Evolutionary conservation across 2,329 filamentous ascomycete species (phyloP).

Genomic region (Fusarium sp.): DNA sequence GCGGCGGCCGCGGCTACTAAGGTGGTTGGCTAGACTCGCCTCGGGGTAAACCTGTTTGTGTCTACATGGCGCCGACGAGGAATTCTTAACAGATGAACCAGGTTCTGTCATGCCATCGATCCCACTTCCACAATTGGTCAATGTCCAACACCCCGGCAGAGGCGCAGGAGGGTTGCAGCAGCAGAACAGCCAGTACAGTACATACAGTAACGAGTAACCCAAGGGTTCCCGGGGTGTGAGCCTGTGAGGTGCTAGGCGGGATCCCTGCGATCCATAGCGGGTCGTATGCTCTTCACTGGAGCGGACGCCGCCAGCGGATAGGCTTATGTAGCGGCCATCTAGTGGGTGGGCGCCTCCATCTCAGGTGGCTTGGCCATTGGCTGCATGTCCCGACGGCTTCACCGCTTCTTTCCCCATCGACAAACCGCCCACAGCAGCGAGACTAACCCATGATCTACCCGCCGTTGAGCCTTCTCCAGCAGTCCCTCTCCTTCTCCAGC

Average conservation of each 20-base stretch:
- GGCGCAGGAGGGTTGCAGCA: constrained; percentile 39
- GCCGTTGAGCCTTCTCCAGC: constrained; percentile 40
- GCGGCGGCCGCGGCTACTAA: constrained; percentile 26
- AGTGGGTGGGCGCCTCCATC: constrained; percentile 36
- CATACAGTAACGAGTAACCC: too few species aligned
- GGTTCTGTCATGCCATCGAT: neutral
- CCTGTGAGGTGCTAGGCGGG: constrained; percentile 17
- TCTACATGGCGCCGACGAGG: neutral
- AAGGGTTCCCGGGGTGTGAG: constrained; percentile 19
- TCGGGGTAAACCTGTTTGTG: constrained; percentile 27
- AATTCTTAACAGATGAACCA: constrained; percentile 15
- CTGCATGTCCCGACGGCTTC: constrained; percentile 48
- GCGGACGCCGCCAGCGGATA: constrained; percentile 41
- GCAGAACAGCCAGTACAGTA: neutral
- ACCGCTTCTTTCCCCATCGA: constrained; percentile 51
- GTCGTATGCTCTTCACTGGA: constrained; percentile 24
- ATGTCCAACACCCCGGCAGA: constrained; percentile 18
- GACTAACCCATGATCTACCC: constrained; percentile 39
- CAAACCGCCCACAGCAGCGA: constrained; percentile 41
- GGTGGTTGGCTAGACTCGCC: constrained; percentile 21
- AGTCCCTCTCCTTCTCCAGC: constrained; percentile 41
- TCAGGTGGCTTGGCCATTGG: constrained; percentile 49
- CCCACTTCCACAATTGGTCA: constrained; percentile 32
- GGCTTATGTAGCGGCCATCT: constrained; percentile 37
- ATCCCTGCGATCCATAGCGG: constrained; percentile 10